Conservation (phyloP, 805 yeast species). For the Wickerhamomyces canadensis region DNA sequence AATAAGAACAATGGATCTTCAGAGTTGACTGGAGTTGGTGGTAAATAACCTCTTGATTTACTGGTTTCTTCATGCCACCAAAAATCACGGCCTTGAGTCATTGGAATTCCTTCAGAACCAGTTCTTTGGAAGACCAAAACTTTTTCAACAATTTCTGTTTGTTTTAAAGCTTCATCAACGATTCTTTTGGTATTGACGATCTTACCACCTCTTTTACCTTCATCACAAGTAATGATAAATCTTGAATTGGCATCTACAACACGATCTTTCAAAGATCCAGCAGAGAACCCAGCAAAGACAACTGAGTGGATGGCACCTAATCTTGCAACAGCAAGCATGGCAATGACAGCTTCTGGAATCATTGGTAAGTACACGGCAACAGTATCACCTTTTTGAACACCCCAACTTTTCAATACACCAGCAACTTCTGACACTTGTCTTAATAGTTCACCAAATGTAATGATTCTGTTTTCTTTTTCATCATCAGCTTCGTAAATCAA, state of each 20-base stretch:
- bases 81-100: slow-evolving; percentile 74
- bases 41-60: slow-evolving; percentile 77
- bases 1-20: slow-evolving; percentile 95
- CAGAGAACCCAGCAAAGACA: slow-evolving; percentile 93
- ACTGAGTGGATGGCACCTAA: slow-evolving; percentile 96
- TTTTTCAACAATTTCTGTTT: slow-evolving; percentile 67
- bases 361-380: slow-evolving; percentile 96
- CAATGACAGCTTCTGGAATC: slow-evolving; percentile 94
- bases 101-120: slow-evolving; percentile 59
- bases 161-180: slow-evolving; percentile 87
- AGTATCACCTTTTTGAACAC: slow-evolving; percentile 90
- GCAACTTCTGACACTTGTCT: slow-evolving; percentile 84
- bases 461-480: slow-evolving; percentile 59
- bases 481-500: slow-evolving; percentile 94
- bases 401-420: slow-evolving; percentile 74
- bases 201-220: slow-evolving; percentile 94
- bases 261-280: slow-evolving; percentile 89
- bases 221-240: slow-evolving; percentile 91
- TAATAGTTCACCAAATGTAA: slow-evolving; percentile 84
- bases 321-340: slow-evolving; percentile 91
- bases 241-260: slow-evolving; percentile 81
- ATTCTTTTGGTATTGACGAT: slow-evolving; percentile 87
- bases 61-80: slow-evolving; percentile 93
- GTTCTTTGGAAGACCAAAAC: slow-evolving; percentile 89
- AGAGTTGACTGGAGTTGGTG: slow-evolving; percentile 81